phyloP scores from a whole-genome alignment of 371 early-diverging fungal genomes.

The Caulochytrium protostelioides region DNA sequence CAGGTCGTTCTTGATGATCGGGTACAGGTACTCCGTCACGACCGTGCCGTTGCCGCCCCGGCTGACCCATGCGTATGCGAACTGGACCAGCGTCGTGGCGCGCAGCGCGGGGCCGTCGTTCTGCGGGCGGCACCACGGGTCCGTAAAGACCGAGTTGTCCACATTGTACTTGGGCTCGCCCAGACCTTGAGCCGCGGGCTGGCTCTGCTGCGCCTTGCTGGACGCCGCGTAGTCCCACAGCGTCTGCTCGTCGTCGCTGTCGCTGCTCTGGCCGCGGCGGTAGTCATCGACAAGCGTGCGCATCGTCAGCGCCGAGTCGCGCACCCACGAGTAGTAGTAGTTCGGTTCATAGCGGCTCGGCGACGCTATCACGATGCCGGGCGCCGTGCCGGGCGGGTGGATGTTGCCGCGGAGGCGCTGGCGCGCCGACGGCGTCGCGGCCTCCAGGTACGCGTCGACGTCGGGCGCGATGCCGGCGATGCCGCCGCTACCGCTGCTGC shows the following conservation, averaged over 20 bases:
- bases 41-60: not conserved
- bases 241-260: constrained; percentile 4
- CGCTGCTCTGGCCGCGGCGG: not conserved
- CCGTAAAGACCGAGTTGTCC: not conserved
- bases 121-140: constrained; percentile 45
- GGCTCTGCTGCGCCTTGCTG: constrained; percentile 2
- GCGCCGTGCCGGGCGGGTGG: constrained; percentile 5
- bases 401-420: constrained; percentile 7
- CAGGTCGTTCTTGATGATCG: constrained; percentile 25
- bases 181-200: constrained; percentile 11
- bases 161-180: constrained; percentile 59
- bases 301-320: constrained; percentile 45
- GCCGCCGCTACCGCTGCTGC: too few species aligned
- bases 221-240: constrained; percentile 12
- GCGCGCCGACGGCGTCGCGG: too few species aligned
- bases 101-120: constrained; percentile 66
- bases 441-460: too few species aligned
- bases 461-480: too few species aligned
- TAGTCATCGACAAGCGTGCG: constrained; percentile 14
- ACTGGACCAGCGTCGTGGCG: constrained; percentile 26
- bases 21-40: not conserved
- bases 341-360: constrained; percentile 30
- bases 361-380: constrained; percentile 27
- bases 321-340: constrained; percentile 56
- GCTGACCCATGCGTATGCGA: constrained; percentile 13